Evolutionary conservation across 2,329 filamentous ascomycete genomes (phyloP).

Genomic region (Escovopsis weberi): DNA sequence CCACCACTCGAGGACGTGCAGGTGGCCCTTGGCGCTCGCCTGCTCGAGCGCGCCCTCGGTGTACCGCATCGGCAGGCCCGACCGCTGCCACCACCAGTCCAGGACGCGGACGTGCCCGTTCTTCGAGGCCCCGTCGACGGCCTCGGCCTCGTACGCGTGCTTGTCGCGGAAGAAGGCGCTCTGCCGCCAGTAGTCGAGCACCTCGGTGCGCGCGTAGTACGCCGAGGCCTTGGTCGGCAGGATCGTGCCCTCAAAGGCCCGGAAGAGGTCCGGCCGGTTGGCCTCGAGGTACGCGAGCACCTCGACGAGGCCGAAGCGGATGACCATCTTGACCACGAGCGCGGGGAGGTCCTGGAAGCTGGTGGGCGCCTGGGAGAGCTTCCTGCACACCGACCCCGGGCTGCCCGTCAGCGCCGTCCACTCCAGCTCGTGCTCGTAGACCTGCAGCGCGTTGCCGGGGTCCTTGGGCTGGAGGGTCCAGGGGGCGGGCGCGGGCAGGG

Average conservation of each 20-base stretch:
- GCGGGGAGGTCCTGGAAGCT: constrained; percentile 60
- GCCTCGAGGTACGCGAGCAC: constrained; percentile 55
- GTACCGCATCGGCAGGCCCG: constrained; percentile 65
- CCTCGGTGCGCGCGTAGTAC: constrained; percentile 69
- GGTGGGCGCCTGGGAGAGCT: constrained; percentile 56
- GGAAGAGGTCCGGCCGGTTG: constrained; percentile 60
- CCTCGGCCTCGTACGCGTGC: constrained; percentile 65
- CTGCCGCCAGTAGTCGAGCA: constrained; percentile 83
- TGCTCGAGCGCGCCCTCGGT: constrained; percentile 80
- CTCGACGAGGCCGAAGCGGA: constrained; percentile 75
- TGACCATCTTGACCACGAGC: constrained; percentile 73
- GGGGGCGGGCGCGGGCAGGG: constrained; percentile 53
- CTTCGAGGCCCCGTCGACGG: constrained; percentile 74
- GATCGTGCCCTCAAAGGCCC: constrained; percentile 71
- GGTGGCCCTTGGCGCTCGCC: constrained; percentile 68
- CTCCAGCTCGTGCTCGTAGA: constrained; percentile 67
- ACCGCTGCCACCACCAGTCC: constrained; percentile 80
- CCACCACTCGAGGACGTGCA: constrained; percentile 92
- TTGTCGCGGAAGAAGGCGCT: constrained; percentile 72
- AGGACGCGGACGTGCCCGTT: constrained; percentile 75
- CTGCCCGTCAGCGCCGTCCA: constrained; percentile 68
- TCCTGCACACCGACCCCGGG: constrained; percentile 55
- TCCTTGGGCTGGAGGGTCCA: constrained; percentile 50
- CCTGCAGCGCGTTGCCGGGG: constrained; percentile 49
- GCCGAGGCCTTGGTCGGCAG: constrained; percentile 79